Base-by-base conservation (phyloP, 768 basidiomycete species). In the Trametes villosa region DNA sequence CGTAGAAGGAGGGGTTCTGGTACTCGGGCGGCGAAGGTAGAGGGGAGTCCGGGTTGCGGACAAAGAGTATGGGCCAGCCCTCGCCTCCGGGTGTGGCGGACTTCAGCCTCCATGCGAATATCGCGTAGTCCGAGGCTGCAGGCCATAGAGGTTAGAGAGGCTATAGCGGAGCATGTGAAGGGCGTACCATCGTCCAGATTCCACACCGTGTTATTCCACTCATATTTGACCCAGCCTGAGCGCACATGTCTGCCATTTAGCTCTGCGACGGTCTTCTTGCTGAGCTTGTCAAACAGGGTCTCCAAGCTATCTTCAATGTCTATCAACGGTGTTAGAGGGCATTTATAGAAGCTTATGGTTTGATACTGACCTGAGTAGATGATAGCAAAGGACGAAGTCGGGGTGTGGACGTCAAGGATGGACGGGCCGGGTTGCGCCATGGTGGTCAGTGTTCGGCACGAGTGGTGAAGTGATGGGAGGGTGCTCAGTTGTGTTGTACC, bases 221-320 rank as follows among this genome's bases (percentile, higher is more conserved):
- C 84, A 70, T 98, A 98, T 68, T 94, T 93, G 48, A 96, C 77
- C 85, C 92, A 94, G 34, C 91, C 89, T 17, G 89, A 79, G 30
- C 85, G 86, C 20, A 94, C 84, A 20, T 83, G 82, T 60, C 83
- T 76, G 18, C 83, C 83, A 54, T 79, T 75, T 68, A 86, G 87
- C 22, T 84, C 84, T 0, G 79, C 78, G 42, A 81, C 78, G 0
- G 78, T 68, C 73, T 93, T 94, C 61, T 84, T 78, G 67, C 81
- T 90, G 53, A 94, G 80, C 63, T 88, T 90, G 70, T 89, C 85
- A 68, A 79, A 88, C 9, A 94, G 79, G 27, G 80, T 79, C 24
- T 79, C 74, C 34, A 93, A 70, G 3, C 85, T 80, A 49, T 92
- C 89, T 67, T 89, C 83, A 13, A 85, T 83, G 53, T 91, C 92